Percentiles rank a stretch among this genome's conserved stretches.
Conservation (phyloP, 768 basidiomycete species). For the Mycena indigotica region DNA sequence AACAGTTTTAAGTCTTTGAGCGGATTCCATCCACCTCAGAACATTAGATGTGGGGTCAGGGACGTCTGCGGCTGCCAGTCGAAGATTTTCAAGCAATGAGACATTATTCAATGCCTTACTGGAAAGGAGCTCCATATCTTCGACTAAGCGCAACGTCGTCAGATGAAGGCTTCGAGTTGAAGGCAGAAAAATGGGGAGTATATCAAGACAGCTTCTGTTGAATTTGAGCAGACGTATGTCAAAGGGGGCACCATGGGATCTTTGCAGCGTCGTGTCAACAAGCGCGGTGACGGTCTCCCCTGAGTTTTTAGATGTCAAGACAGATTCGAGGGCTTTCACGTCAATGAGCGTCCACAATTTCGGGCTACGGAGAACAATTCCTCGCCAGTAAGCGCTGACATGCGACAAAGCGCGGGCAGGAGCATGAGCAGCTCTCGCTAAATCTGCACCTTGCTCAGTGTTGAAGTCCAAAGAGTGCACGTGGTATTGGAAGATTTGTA, state of each 20-base stretch:
- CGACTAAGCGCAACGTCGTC: background rate
- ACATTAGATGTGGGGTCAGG: background rate
- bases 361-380: background rate
- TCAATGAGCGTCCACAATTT: background rate
- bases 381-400: background rate
- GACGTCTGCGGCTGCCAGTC: background rate
- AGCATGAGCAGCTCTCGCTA: background rate
- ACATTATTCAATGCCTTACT: background rate
- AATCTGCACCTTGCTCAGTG: background rate
- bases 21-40: background rate
- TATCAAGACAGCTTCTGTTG: background rate
- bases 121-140: background rate
- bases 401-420: background rate
- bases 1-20: background rate
- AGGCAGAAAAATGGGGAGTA: background rate
- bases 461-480: background rate
- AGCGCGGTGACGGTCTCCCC: background rate
- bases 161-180: background rate
- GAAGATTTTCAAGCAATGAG: background rate
- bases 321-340: background rate
- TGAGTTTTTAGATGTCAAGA: background rate
- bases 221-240: background rate
- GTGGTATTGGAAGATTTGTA: background rate
- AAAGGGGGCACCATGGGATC: background rate
- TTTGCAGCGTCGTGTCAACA: background rate